Evolutionary conservation across 371 early-diverging fungal genomes (phyloP).

Genomic region (Rhizopus delemar): DNA sequence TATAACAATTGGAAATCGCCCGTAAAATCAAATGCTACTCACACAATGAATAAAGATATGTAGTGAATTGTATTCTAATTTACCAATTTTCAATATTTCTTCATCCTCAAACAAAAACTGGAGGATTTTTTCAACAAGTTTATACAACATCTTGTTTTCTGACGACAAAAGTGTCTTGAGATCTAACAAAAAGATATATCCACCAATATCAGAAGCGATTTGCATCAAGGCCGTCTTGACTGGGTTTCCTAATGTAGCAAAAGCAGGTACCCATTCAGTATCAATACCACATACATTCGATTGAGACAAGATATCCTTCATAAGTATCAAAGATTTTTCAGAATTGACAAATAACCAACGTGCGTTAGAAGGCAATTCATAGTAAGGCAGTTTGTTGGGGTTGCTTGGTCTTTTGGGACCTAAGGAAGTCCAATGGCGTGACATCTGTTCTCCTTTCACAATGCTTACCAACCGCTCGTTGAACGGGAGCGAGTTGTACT

Average conservation of each 20-base stretch:
- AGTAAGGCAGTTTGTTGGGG: conserved; percentile 9
- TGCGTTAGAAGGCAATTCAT: conserved; percentile 28
- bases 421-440: conserved; percentile 25
- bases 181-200: conserved; percentile 42
- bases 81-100: conserved; percentile 38
- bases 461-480: conserved; percentile 32
- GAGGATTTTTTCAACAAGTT: conserved; percentile 27
- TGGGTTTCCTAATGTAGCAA: conserved; percentile 26
- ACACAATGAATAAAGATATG: background rate
- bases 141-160: conserved; percentile 17
- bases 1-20: conserved; percentile 42
- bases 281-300: conserved; percentile 40
- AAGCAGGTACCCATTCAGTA: conserved; percentile 51
- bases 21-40: conserved; percentile 43
- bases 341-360: conserved; percentile 36
- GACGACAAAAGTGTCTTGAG: conserved; percentile 32
- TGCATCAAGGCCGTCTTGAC: conserved; percentile 47
- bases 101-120: conserved; percentile 31
- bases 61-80: background rate
- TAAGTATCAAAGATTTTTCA: conserved; percentile 21
- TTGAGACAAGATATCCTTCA: conserved; percentile 25
- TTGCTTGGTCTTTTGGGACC: conserved; percentile 18
- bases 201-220: conserved; percentile 37
- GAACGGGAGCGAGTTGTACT: conserved; percentile 33
- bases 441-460: conserved; percentile 42